Evolutionary conservation across 2,329 filamentous ascomycete genomes (phyloP).

Genomic region (Cryphonectria japonica): DNA sequence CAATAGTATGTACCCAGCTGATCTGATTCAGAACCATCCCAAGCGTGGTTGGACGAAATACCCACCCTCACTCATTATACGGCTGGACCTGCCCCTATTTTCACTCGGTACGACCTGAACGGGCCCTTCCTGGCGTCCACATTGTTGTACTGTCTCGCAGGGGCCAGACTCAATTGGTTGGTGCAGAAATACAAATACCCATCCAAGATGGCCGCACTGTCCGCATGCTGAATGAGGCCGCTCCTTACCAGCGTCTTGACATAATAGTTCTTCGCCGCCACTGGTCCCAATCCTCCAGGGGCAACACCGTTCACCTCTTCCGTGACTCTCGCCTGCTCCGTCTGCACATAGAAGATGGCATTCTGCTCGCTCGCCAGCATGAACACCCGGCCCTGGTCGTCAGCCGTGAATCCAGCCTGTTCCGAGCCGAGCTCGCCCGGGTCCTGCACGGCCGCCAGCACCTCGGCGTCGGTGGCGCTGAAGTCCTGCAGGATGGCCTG

Average conservation of each 20-base stretch:
- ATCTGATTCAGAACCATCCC: background rate
- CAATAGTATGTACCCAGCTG: background rate
- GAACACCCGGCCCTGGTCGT: constrained; percentile 45
- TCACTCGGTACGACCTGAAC: constrained; percentile 41
- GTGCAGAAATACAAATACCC: constrained; percentile 48
- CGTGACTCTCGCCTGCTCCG: constrained; percentile 39
- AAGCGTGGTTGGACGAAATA: background rate
- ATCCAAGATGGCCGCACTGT: constrained; percentile 44
- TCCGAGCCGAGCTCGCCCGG: constrained; percentile 45
- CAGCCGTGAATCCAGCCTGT: constrained; percentile 47
- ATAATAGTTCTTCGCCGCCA: constrained; percentile 42
- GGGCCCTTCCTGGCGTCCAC: constrained; percentile 42
- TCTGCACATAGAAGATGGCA: constrained; percentile 48
- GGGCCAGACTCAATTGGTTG: constrained; percentile 44
- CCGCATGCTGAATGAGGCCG: constrained; percentile 47
- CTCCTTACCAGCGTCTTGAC: constrained; percentile 45
- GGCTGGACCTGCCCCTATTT: constrained; percentile 42
- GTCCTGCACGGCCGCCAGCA: constrained; percentile 42
- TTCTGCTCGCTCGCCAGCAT: constrained; percentile 48
- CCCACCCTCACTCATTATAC: constrained; percentile 10
- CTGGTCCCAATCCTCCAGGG: constrained; percentile 38
- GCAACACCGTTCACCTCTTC: constrained; percentile 40
- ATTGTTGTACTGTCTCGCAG: constrained; percentile 43
- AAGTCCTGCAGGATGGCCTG: constrained; percentile 41
- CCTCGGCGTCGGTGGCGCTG: constrained; percentile 39